A percentile compares a stretch with the other conserved stretches of the same genome.
phyloP scores from a whole-genome alignment of 176 grass and related monocot genomes.

The Carex littledalei region DNA sequence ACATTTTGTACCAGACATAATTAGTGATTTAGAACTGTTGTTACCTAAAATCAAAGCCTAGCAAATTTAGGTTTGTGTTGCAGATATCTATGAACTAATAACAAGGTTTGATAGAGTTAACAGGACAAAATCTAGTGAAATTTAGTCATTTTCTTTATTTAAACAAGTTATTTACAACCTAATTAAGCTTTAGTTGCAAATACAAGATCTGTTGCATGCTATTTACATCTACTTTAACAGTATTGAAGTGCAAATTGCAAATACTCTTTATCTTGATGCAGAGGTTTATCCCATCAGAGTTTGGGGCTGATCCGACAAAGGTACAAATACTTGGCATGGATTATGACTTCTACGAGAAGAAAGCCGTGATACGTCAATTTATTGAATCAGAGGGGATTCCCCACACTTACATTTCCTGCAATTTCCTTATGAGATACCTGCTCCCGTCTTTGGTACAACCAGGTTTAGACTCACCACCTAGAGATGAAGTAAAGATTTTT shows the following conservation, averaged over 20 bases:
- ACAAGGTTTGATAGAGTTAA: not conserved
- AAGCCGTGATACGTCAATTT: slow-evolving; percentile 48
- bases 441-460: slow-evolving; percentile 83
- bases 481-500: slow-evolving; percentile 74
- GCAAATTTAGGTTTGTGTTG: not conserved
- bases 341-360: slow-evolving; percentile 76
- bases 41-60: not conserved
- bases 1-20: not conserved
- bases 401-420: slow-evolving; percentile 80
- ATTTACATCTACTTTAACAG: not conserved
- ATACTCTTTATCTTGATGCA: slow-evolving; percentile 19
- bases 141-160: not conserved
- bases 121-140: not conserved
- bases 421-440: slow-evolving; percentile 79
- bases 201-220: not conserved
- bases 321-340: slow-evolving; percentile 64
- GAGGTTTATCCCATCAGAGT: slow-evolving; percentile 93
- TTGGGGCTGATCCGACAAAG: slow-evolving; percentile 75
- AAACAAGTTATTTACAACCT: not conserved
- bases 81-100: not conserved
- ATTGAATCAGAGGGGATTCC: slow-evolving; percentile 83
- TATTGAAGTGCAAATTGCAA: not conserved
- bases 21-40: not conserved
- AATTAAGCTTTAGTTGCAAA: not conserved
- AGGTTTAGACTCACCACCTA: slow-evolving; percentile 70